Base-by-base conservation (phyloP, 768 basidiomycete species). In the Rhizopogon roseolus region DNA sequence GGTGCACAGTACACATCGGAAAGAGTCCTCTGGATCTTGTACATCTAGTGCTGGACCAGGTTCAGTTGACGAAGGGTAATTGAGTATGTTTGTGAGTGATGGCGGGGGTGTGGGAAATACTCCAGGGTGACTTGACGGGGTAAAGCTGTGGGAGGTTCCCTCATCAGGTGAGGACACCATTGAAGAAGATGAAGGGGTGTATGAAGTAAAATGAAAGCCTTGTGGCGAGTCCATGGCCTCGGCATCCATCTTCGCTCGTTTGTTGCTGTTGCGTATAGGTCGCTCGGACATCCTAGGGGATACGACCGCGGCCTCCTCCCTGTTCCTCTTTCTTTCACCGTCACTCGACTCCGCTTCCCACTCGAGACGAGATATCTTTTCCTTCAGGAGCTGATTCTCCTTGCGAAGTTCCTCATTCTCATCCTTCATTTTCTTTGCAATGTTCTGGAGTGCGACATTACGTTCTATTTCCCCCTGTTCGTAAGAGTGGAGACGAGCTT, bases 381-480 rank as follows among this genome's bases (percentile, higher is more conserved):
- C 78, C 64, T 78, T 82, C 29, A 93, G 77, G 8, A 71, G 61
- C 27, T 66, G 58, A 61, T 93, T 93, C 69, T 93, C 89, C 56
- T 74, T 72, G 49, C 81, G 81, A 16, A 93, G 76, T 14, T 72
- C 71, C 50, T 91, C 88, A 59, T 94, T 94, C 66, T 94, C 92
- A 60, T 91, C 90, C 70, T 93, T 93, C 54, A 90, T 78, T 32
- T 84, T 81, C 70, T 91, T 92, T 13, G 89, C 90, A 51, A 90
- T 81, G 50, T 78, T 83, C 69, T 93, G 92, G 19, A 94, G 74
- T 43, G 89, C 88, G 48, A 93, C 82, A 63, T 88, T 92, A 53
- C 90, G 84, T 66, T 93, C 88, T 27, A 92, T 84, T 65, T 93
- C 91, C n/a, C 92, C 92, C 65, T 90, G 88, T 66, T 94, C 91